Conservation (phyloP, 2,329 filamentous ascomycete genomes). For the Exophiala aquamarina region DNA sequence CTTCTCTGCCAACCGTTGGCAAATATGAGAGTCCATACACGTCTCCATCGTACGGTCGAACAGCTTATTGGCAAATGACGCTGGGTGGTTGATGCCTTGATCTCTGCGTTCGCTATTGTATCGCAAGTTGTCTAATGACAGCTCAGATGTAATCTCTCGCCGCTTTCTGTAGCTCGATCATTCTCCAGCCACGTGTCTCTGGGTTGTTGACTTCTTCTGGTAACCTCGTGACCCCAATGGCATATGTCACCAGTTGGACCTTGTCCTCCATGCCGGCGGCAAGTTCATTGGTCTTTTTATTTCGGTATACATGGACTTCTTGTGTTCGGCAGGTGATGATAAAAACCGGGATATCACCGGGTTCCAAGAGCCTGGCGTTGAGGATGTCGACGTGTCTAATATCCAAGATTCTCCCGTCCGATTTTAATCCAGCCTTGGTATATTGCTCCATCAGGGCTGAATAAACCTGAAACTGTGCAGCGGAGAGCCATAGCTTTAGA, state of each 20-base stretch:
- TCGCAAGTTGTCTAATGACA: background rate
- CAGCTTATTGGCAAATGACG: too few species aligned
- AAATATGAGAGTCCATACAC: too few species aligned
- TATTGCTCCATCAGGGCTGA: slow-evolving; percentile 97
- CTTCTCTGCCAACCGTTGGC: too few species aligned
- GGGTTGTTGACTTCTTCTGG: slow-evolving; percentile 96
- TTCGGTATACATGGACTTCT: slow-evolving; percentile 95
- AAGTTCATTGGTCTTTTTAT: slow-evolving; percentile 83
- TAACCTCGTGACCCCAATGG: slow-evolving; percentile 90
- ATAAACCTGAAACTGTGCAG: slow-evolving; percentile 94
- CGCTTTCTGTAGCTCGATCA: slow-evolving; percentile 99
- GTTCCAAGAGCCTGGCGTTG: slow-evolving; percentile 48
- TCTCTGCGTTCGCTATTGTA: background rate
- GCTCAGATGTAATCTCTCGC: slow-evolving; percentile 80
- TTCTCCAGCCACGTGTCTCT: slow-evolving; percentile 92
- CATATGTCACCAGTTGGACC: slow-evolving; percentile 96
- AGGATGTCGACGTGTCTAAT: slow-evolving; percentile 85
- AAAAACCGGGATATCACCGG: slow-evolving; percentile 72
- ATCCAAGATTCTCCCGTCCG: slow-evolving; percentile 91
- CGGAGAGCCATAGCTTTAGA: slow-evolving; percentile 91
- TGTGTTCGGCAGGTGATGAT: slow-evolving; percentile 96
- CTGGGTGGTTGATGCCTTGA: too few species aligned
- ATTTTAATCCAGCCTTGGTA: slow-evolving; percentile 86
- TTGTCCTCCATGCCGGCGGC: slow-evolving; percentile 98
- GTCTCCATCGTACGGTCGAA: too few species aligned